phyloP scores from a whole-genome alignment of 306 rosid species.

The Vigna reflexopilosa region DNA sequence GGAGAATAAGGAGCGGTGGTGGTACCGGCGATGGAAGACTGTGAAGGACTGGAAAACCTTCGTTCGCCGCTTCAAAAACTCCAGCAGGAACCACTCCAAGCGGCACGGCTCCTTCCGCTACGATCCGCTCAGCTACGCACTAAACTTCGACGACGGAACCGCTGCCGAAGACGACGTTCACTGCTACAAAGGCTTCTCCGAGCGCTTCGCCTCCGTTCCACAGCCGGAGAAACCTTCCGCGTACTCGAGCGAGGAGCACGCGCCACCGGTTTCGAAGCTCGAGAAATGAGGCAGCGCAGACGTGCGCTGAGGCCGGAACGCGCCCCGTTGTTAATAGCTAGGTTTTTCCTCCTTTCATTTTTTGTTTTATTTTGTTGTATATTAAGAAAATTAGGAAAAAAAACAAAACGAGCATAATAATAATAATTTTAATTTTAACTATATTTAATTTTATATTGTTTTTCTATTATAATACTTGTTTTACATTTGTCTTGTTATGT shows the following conservation, averaged over 20 bases:
- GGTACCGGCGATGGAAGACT: slow-evolving; percentile 64
- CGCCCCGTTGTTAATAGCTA: neutral
- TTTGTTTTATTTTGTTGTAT: neutral
- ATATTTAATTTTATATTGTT: neutral
- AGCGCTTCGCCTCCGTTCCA: slow-evolving; percentile 64
- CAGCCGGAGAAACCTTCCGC: neutral
- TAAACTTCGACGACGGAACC: slow-evolving; percentile 68
- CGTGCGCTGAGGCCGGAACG: neutral
- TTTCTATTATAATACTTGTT: neutral
- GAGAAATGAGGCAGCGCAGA: neutral
- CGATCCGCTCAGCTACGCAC: slow-evolving; percentile 72
- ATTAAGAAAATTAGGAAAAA: neutral
- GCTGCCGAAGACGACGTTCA: slow-evolving; percentile 38
- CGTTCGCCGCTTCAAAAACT: slow-evolving; percentile 63
- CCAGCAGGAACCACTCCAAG: neutral
- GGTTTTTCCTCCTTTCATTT: neutral
- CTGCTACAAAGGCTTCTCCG: slow-evolving; percentile 54
- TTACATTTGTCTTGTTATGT: neutral
- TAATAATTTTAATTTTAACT: neutral
- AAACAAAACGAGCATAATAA: slow-evolving; percentile 2
- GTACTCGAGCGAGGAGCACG: neutral
- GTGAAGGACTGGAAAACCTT: slow-evolving; percentile 78
- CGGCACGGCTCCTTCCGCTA: slow-evolving; percentile 54
- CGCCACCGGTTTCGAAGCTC: neutral
- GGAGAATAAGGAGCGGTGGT: slow-evolving; percentile 54